These are phyloP conservation scores for Aspergillus puulaauensis DNA, from an alignment of 2,329 filamentous ascomycete genomes.

Conservation along the genomic window DNA sequence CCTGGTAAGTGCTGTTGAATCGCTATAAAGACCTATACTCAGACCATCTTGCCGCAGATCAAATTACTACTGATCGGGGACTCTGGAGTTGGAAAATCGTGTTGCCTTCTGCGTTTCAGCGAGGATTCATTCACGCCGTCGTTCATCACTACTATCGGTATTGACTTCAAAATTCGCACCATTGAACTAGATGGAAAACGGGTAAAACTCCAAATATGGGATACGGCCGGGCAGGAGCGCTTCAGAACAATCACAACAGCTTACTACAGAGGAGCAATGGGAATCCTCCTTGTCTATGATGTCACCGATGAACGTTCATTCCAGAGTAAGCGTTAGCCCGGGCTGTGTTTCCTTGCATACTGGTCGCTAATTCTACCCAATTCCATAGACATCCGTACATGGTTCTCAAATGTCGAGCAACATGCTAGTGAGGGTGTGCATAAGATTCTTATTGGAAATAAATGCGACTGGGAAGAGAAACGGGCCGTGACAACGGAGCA, in stretches of 20 bases:
- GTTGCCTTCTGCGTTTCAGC: slow-evolving; percentile 93
- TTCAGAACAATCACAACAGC: slow-evolving; percentile 99
- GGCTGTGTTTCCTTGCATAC: background rate
- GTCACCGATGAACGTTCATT: slow-evolving; percentile 96
- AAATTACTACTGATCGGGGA: slow-evolving; percentile 96
- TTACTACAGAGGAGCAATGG: slow-evolving; percentile 98
- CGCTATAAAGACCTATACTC: slow-evolving; percentile 14
- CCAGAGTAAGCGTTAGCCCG: slow-evolving; percentile 67
- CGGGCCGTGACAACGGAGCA: slow-evolving; percentile 89
- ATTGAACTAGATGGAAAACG: slow-evolving; percentile 99
- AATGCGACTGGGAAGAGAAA: slow-evolving; percentile 99
- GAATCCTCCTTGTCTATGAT: slow-evolving; percentile 95
- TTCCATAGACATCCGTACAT: slow-evolving; percentile 86
- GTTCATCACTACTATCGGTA: slow-evolving; percentile 98
- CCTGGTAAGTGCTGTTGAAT: slow-evolving; percentile 63
- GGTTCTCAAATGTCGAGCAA: slow-evolving; percentile 99
- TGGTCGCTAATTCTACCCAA: slow-evolving; percentile 15
- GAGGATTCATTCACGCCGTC: slow-evolving; percentile 97
- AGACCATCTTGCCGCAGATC: slow-evolving; percentile 61
- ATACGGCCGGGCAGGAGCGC: slow-evolving; percentile 95
- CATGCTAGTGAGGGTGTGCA: slow-evolving; percentile 98
- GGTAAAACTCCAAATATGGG: slow-evolving; percentile 99
- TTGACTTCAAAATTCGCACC: slow-evolving; percentile 99
- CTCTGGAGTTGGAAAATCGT: slow-evolving; percentile 95
- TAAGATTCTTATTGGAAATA: slow-evolving; percentile 99